Base-by-base conservation (phyloP, 352 stramenopile genomes). In the Pythium coloratum region DNA sequence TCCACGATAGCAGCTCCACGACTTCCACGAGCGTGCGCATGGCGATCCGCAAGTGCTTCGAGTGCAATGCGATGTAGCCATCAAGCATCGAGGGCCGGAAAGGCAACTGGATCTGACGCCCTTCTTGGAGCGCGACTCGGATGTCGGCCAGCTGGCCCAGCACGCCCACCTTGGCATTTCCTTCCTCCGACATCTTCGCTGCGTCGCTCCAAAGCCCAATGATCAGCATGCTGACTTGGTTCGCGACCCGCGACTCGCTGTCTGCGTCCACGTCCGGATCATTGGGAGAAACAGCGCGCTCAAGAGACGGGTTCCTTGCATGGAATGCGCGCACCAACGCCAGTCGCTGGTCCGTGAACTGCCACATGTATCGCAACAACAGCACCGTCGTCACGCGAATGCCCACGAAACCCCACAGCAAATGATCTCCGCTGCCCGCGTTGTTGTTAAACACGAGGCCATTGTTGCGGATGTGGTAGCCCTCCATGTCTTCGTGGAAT, bases 401-500 rank as follows among this genome's bases (percentile, higher is more conserved):
- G 6, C 82, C 80, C 30, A 91, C 33, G 50, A 93, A 91, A 1
- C 84, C 81, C 84, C 84, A 93, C 8, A 90, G 56, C 64, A 88
- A 76, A 62, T 91, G 81, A 69, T 90, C 84, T 14, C 81, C 82
- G 30, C 74, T 90, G 53, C 75, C 80, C 12, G 66, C 78, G 46
- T 81, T 84, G 66, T 76, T 89, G 33, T 81, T 83, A 53, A 90
- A 90, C 28, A 82, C 76, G 46, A 89, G 67, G 2, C 83, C 83
- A 34, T 88, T 88, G 66, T 89, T 90, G 51, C 76, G 81, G 32
- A 71, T 62, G 55, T 90, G 83, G 73, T 93, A 93, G 38, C 69
- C 75, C 54, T 91, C 85, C 81, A 93, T 87, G 46, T 93, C 81
- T 16, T 76, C 71, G 64, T 93, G 82, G 60, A 91, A 93, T 20